A percentile compares a stretch with the other conserved stretches of the same genome.
These are phyloP conservation scores for Takakia lepidozioides DNA, from an alignment of 225 moss, liverwort and hornwort genomes.

Conservation along the genomic window DNA sequence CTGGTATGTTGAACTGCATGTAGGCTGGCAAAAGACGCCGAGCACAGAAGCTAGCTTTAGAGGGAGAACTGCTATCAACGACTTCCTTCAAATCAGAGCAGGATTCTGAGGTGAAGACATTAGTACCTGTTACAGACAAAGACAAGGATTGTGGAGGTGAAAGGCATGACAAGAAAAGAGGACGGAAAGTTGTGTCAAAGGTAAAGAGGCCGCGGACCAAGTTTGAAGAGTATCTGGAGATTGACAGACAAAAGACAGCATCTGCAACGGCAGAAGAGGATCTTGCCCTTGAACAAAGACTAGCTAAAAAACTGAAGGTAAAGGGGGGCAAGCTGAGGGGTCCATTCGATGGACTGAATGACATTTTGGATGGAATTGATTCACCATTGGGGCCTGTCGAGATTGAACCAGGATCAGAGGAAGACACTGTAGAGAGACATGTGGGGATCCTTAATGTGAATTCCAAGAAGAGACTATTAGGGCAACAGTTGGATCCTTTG, in stretches of 20 bases:
- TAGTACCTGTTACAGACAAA: too few relatives aligned
- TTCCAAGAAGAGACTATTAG: too few relatives aligned
- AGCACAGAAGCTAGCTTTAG: constrained; percentile 19
- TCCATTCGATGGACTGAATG: constrained; percentile 45
- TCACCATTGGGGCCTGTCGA: constrained; percentile 25
- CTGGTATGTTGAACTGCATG: too few relatives aligned
- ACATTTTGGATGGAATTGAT: constrained; percentile 48
- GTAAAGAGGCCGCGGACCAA: constrained; percentile 34
- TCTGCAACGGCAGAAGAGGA: constrained; percentile 39
- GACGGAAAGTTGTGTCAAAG: constrained; percentile 15
- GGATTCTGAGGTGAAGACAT: too few relatives aligned
- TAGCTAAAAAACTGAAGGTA: constrained; percentile 63
- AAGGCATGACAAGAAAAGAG: not conserved
- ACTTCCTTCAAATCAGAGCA: too few relatives aligned
- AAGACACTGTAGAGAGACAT: too few relatives aligned
- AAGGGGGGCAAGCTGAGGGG: constrained; percentile 43
- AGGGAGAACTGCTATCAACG: too few relatives aligned
- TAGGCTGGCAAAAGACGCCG: constrained; percentile 30
- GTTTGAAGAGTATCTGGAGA: constrained; percentile 56
- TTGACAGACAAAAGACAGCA: constrained; percentile 28
- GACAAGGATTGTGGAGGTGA: too few relatives aligned
- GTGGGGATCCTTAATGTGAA: too few relatives aligned
- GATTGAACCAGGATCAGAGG: not conserved
- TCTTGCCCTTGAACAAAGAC: constrained; percentile 34
- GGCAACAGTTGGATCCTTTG: too few relatives aligned